phyloP scores from a whole-genome alignment of 805 yeast species.

The Kodamaea fukazawae region DNA sequence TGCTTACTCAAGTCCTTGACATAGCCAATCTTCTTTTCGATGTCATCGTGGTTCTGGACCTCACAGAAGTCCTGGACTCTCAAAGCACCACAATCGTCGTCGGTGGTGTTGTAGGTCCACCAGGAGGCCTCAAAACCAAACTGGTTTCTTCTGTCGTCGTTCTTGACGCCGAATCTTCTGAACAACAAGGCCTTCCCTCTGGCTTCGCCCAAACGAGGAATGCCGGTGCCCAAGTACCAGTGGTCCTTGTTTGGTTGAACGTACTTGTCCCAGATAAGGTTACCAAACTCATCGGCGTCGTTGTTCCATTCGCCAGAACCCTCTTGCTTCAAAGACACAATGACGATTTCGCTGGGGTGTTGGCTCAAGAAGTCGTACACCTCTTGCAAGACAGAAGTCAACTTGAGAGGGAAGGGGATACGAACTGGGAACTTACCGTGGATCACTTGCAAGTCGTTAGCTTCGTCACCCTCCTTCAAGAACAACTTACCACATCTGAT shows the following conservation, averaged over 20 bases:
- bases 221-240: constrained; percentile 57
- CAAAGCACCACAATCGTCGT: constrained; percentile 60
- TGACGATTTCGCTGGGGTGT: constrained; percentile 57
- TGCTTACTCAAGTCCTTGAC: constrained; percentile 54
- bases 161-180: constrained; percentile 66
- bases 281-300: constrained; percentile 61
- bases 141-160: constrained; percentile 38
- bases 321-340: constrained; percentile 72
- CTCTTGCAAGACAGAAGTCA: constrained; percentile 52
- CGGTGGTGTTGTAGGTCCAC: constrained; percentile 65
- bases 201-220: constrained; percentile 59
- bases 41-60: constrained; percentile 49
- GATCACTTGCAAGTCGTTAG: constrained; percentile 59
- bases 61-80: constrained; percentile 77
- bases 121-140: constrained; percentile 67
- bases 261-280: constrained; percentile 57
- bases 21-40: constrained; percentile 53
- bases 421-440: constrained; percentile 78
- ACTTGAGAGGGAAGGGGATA: constrained; percentile 53
- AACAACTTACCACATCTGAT: constrained; percentile 61
- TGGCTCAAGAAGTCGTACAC: constrained; percentile 54
- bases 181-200: constrained; percentile 68
- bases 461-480: constrained; percentile 47
- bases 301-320: constrained; percentile 67
- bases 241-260: constrained; percentile 46